phyloP scores from a whole-genome alignment of 164 flowering plant species.

The Platanus orientalis region DNA sequence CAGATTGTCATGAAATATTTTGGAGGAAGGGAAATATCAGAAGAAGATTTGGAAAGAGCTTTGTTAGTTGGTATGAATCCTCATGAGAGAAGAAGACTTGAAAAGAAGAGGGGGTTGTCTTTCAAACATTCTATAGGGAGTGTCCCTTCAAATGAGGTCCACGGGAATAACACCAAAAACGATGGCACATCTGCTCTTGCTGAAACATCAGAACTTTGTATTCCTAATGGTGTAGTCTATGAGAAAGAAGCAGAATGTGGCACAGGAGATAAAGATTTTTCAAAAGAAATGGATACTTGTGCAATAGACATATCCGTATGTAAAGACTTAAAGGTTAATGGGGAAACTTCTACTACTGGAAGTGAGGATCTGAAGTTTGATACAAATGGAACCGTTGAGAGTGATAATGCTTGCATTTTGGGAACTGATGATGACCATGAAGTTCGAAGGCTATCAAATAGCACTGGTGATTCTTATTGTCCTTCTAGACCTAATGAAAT shows the following conservation, averaged over 20 bases:
- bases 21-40: conserved; percentile 78
- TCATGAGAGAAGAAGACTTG: conserved; percentile 66
- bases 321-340: conserved; percentile 14
- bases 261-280: conserved; percentile 12
- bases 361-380: conserved; percentile 10
- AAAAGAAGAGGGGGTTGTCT: conserved; percentile 65
- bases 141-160: conserved; percentile 15
- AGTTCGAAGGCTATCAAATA: conserved; percentile 1
- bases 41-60: conserved; percentile 78
- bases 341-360: conserved; percentile 6
- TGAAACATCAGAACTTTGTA: conserved; percentile 10
- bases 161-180: conserved; percentile 8
- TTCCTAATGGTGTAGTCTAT: conserved; percentile 3
- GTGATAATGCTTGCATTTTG: conserved; percentile 6
- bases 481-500: conserved; percentile 14
- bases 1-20: conserved; percentile 75
- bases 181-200: background rate
- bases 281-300: conserved; percentile 9
- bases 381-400: conserved; percentile 14
- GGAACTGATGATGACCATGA: conserved; percentile 23
- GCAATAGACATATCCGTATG: background rate
- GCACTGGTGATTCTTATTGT: conserved; percentile 5
- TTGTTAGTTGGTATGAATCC: conserved; percentile 92
- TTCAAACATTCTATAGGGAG: conserved; percentile 25
- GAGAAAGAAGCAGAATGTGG: conserved; percentile 11